These are phyloP conservation scores for Cordyceps cicadae DNA, from an alignment of 2,329 filamentous ascomycete species.

Conservation along the genomic window DNA sequence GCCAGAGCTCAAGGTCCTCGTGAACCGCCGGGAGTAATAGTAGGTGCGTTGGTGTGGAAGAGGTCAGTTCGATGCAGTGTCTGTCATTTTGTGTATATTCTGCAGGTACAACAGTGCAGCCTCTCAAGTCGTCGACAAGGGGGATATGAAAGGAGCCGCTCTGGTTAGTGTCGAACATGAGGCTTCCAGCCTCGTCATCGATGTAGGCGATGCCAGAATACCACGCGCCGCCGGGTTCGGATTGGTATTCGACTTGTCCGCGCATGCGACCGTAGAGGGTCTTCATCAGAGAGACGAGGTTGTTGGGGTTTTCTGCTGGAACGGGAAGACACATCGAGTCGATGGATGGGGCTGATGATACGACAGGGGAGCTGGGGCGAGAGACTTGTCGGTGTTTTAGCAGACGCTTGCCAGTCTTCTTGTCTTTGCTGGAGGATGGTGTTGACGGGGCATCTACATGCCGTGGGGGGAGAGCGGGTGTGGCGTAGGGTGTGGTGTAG, in stretches of 20 bases:
- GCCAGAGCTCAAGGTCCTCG: conserved; percentile 69
- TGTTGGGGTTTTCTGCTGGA: conserved; percentile 60
- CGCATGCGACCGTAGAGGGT: conserved; percentile 71
- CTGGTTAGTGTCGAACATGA: conserved; percentile 67
- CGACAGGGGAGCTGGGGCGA: conserved; percentile 50
- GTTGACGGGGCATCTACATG: conserved; percentile 25
- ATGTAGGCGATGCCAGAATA: conserved; percentile 66
- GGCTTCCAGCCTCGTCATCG: conserved; percentile 63
- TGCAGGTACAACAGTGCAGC: conserved; percentile 59
- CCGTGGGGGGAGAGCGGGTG: conserved; percentile 24
- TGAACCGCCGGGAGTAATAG: conserved; percentile 55
- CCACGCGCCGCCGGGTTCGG: conserved; percentile 55
- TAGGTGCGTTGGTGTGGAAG: conserved; percentile 50
- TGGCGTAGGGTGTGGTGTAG: conserved; percentile 27
- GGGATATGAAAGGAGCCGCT: conserved; percentile 56
- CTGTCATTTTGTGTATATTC: conserved; percentile 35
- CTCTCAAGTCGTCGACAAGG: conserved; percentile 65
- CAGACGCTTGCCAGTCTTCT: conserved; percentile 45
- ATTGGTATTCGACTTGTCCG: conserved; percentile 66
- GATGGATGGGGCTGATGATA: conserved; percentile 46
- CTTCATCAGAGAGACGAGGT: conserved; percentile 68
- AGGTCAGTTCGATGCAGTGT: conserved; percentile 45
- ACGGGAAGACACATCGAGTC: conserved; percentile 53
- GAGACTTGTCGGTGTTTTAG: conserved; percentile 44
- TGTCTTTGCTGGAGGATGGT: conserved; percentile 21